These are phyloP conservation scores for Viola odorata DNA, from an alignment of 345 rosid genomes.

Conservation along the genomic window DNA sequence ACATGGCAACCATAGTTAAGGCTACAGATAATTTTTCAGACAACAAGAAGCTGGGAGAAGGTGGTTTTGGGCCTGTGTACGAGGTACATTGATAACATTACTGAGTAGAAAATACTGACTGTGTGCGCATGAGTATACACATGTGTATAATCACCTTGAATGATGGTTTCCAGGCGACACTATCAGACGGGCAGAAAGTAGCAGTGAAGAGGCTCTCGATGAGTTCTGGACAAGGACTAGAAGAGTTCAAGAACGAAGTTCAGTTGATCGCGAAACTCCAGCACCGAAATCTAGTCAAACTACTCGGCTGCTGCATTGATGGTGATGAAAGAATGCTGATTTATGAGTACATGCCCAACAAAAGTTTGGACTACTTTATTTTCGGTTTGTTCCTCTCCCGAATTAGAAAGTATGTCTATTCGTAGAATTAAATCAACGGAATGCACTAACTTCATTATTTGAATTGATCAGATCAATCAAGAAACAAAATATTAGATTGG, in stretches of 20 bases:
- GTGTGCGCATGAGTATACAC: no score
- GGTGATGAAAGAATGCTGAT: slow-evolving; percentile 29
- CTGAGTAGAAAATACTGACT: background rate
- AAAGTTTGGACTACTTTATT: slow-evolving; percentile 31
- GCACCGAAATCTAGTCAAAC: slow-evolving; percentile 34
- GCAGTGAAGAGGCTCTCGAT: slow-evolving; percentile 32
- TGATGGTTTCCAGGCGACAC: slow-evolving; percentile 20
- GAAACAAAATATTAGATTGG: slow-evolving; percentile 26
- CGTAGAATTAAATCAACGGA: background rate
- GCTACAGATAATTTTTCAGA: slow-evolving; percentile 25
- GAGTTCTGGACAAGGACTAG: slow-evolving; percentile 30
- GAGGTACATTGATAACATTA: slow-evolving; percentile 8
- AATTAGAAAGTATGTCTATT: background rate
- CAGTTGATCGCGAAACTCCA: slow-evolving; percentile 24
- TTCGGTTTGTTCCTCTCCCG: slow-evolving; percentile 15
- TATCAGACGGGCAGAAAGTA: slow-evolving; percentile 24
- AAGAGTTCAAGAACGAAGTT: slow-evolving; percentile 31
- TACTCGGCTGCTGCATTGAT: slow-evolving; percentile 33
- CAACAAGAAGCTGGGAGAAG: slow-evolving; percentile 28
- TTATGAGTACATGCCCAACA: slow-evolving; percentile 33
- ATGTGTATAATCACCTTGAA: background rate
- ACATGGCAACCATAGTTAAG: background rate
- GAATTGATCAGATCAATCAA: slow-evolving; percentile 23
- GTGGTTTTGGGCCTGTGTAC: slow-evolving; percentile 37
- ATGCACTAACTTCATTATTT: background rate